Evolutionary conservation across 768 basidiomycete species (phyloP).

Genomic region (Boletus sp.): DNA sequence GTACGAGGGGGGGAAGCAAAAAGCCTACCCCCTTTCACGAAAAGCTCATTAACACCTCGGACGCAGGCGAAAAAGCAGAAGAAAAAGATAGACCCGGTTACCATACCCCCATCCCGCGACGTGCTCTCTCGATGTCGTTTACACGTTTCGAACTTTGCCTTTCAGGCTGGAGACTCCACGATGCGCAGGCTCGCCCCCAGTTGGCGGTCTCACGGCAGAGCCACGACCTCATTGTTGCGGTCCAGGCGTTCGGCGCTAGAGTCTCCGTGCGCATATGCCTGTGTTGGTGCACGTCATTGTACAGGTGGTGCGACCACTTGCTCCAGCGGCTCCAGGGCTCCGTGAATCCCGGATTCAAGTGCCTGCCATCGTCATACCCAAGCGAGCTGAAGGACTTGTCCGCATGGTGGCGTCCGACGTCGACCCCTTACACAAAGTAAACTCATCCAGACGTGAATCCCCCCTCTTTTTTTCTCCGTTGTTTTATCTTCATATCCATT

Average conservation of each 20-base stretch:
- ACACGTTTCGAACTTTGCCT: conserved; percentile 25
- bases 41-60: background rate
- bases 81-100: no score
- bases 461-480: background rate
- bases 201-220: conserved; percentile 19
- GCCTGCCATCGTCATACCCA: background rate
- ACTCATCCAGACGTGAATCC: background rate
- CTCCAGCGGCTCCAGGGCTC: conserved; percentile 1
- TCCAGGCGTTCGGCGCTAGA: conserved; percentile 25
- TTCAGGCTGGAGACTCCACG: conserved; percentile 22
- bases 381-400: conserved; percentile 4
- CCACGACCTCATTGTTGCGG: conserved; percentile 22
- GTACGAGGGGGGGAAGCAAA: background rate
- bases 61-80: background rate
- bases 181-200: conserved; percentile 19
- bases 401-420: background rate
- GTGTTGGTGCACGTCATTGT: conserved; percentile 25
- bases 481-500: background rate
- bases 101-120: background rate
- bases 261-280: conserved; percentile 20
- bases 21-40: background rate
- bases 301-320: conserved; percentile 10
- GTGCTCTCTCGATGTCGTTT: conserved; percentile 14
- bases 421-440: background rate
- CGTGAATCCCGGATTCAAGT: background rate